These are phyloP conservation scores for Danielozyma ontarioensis DNA, from an alignment of 805 yeast genomes.

Conservation along the genomic window DNA sequence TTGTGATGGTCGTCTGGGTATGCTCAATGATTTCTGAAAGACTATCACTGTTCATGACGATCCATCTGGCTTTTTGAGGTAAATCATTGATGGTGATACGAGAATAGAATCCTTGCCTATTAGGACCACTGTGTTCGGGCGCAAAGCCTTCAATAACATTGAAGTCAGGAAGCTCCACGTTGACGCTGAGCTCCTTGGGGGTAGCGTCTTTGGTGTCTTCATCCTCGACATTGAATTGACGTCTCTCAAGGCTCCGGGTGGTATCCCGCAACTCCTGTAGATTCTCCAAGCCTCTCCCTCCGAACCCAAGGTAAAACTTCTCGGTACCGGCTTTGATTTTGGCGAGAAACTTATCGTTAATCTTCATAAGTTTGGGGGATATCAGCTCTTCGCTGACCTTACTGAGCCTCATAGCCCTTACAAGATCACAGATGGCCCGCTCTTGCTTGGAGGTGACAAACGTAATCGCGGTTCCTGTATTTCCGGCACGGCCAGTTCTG, in stretches of 20 bases:
- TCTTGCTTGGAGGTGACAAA: conserved; percentile 61
- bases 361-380: conserved; percentile 43
- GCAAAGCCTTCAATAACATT: conserved; percentile 47
- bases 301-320: conserved; percentile 72
- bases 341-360: conserved; percentile 52
- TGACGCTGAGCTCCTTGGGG: conserved; percentile 4
- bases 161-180: conserved; percentile 35
- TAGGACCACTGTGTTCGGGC: conserved; percentile 53
- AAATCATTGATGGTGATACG: conserved; percentile 75
- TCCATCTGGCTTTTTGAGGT: conserved; percentile 79
- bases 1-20: conserved; percentile 72
- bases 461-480: conserved; percentile 57
- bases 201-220: conserved; percentile 6
- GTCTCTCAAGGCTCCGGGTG: conserved; percentile 45
- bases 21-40: conserved; percentile 60
- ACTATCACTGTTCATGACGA: conserved; percentile 62
- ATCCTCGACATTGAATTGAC: conserved; percentile 11
- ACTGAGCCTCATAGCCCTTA: conserved; percentile 60
- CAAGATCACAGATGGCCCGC: conserved; percentile 61
- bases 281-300: conserved; percentile 86
- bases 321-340: conserved; percentile 65
- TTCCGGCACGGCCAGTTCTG: conserved; percentile 90
- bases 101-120: conserved; percentile 54
- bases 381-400: conserved; percentile 40
- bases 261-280: conserved; percentile 58